Base-by-base conservation (phyloP, 768 basidiomycete genomes). In the Termitomyces eurrhizus region DNA sequence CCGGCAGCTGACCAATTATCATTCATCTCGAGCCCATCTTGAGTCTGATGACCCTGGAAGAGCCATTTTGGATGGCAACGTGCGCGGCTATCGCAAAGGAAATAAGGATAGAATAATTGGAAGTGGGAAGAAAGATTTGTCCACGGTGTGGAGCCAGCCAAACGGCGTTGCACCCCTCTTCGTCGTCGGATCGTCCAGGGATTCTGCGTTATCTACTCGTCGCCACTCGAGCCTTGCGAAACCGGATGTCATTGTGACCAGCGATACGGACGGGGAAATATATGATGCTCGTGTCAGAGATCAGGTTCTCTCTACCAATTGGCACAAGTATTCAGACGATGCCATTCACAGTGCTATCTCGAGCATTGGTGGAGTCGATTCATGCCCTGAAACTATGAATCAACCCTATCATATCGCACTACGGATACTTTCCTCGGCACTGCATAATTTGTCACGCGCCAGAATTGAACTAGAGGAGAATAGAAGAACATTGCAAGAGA, bases 321-420 rank as follows among this genome's bases (percentile, higher is more conserved):
- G 92, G 90, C 91, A 93, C 67, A 82, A 85, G 26, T 86, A 84
- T 65, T 85, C 89, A 2, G 90, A 93, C 70, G 84, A 89, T 52
- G 87, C 81, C 2, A 88, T 93, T 46, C 85, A 88, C 61, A 74
- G 78, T 16, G 80, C 84, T 4, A 82, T 92, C 26, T 80, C 88
- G 0, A 74, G 73, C 21, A 71, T 89, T 14, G 68, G 75, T 57
- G 61, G 66, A 13, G 70, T 78, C 4, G 79, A 83, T 39, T 79
- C 83, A 0, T 80, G 81, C 1, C 78, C 80, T 7, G 78, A 83
- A 50, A 65, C 74, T 2, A 66, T 78, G 2, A 70, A 64, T 32
- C 81, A 86, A 66, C 85, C 89, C 1, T 90, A 89, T 64, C 86
- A 90, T 64, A 75, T 84, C 1, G 81, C 87, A 2, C 67, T 93